Evolutionary conservation across 768 basidiomycete genomes (phyloP), one percentile per base, ranked within the genome.

Genomic region (Krasilnikovozyma curviuscula): DNA sequence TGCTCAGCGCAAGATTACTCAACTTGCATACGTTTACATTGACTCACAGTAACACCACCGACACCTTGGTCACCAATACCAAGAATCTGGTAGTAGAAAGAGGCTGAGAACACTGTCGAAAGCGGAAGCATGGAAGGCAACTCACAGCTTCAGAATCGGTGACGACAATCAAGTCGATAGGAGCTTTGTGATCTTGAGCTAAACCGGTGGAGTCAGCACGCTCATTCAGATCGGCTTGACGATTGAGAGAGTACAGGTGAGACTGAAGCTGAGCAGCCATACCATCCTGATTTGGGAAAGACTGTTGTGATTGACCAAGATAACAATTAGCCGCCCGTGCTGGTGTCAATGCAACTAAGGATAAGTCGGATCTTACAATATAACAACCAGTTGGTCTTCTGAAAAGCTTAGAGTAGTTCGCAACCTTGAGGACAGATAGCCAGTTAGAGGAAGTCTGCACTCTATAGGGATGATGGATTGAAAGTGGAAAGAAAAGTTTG

Each of bases 381-480:
- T 52, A 61, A 88, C 24, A 86, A 57, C 0, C 85, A 83, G 56
- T 84, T 47, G 77, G 61, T 44, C 80, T 66, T 30, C 85, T 69
- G 65, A 82, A 88, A 4, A 86, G 68, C 60, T 83, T 80, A 0
- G 83, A 86, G 60, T 86, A 88, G 48, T 79, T 73, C 9, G 77
- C 67, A 19, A 61, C 59, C 1, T 57, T 58, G 29, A 55, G 46
- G 16, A 40, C 21, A 51, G 52, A 13, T 51, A 50, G 12, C 19
- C 19, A 14, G 3, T 2, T 3, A 27, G 13, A 5, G 19, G 47
- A 86, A 84, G 0, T 82, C 83, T 43, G 83, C 78, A 5, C 78
- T 81, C 75, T 83, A 57, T 10, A 53, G 52, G 16, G 58, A 55
- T 2, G 27, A 23, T 37, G 27, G 47, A 32, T 13, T 14, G 9